Base-by-base conservation (phyloP, 257 asterid genomes). In the Orobanche coerulescens region DNA sequence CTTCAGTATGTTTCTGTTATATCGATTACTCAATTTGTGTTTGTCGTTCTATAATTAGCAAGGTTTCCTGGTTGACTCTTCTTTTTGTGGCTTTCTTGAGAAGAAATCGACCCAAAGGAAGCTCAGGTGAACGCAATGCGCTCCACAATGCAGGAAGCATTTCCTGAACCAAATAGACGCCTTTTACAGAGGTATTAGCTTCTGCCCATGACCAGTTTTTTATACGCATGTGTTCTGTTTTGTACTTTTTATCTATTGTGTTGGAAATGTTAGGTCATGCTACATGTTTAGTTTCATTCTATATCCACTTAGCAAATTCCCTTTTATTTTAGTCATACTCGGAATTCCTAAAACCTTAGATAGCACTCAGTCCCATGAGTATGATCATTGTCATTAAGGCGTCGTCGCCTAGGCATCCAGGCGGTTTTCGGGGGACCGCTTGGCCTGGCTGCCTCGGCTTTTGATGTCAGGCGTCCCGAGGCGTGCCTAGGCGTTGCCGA, bases 121-220 rank as follows among this genome's bases (percentile, higher is more conserved):
- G 91, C 87, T 62, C 94, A 92, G 72, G 71, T 79, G 24, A 86
- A 78, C 64, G 95, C 96, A 59, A 82, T 93, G 83, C 84, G 82
- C 76, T 84, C 96, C 58, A 92, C 94, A 7, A 69, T 93, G 62
- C 77, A 74, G 52, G 97, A 93, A 78, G 86, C 96, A 49, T 93
- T 93, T 76, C 99, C 99, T 36, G 99, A 93, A 69, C 99, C 99
- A 66, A 93, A 89, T 66, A 82, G 92, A 74, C 96, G 95, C 56
- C 84, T 74, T 47, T 51, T 74, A 61, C 78, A 74, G 55, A 64
- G 80, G 78, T 75, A 67, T 33, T 24, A 3, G 52, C 55, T 9
- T 57, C 34, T 65, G 56, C 14, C 8, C 22, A 14, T 54, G 28
- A 49, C 30, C 24, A 22, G 15, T 26, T 22, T 13, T 49, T 48